Evolutionary conservation across 2,329 filamentous ascomycete genomes (phyloP).

Genomic region (Passalora sequoiae): DNA sequence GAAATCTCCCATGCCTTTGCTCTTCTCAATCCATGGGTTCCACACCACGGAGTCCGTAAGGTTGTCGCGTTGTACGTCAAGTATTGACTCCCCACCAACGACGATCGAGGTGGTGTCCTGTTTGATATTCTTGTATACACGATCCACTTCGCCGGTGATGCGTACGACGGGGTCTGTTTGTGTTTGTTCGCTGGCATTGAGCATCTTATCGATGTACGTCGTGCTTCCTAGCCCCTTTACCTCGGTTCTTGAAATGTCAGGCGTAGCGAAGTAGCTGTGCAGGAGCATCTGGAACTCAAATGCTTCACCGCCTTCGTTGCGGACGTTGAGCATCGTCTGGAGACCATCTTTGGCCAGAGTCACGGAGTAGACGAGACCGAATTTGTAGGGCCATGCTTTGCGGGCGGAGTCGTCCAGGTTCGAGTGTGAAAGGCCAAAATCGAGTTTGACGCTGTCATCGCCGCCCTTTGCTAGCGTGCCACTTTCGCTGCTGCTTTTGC

Average conservation of each 20-base stretch:
- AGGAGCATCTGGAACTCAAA: conserved; percentile 91
- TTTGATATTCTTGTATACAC: conserved; percentile 68
- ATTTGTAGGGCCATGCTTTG: conserved; percentile 77
- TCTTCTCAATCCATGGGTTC: conserved; percentile 93
- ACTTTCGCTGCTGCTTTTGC: conserved; percentile 70
- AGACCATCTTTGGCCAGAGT: conserved; percentile 69
- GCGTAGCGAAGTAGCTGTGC: conserved; percentile 73
- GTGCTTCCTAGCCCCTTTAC: conserved; percentile 73
- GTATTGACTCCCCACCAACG: conserved; percentile 59
- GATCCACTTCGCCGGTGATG: conserved; percentile 77
- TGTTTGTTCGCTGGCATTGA: conserved; percentile 57
- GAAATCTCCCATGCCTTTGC: conserved; percentile 78
- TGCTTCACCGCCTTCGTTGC: conserved; percentile 74
- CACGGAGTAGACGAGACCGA: conserved; percentile 89
- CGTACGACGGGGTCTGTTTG: conserved; percentile 60
- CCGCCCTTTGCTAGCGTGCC: conserved; percentile 39
- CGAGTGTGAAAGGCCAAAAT: conserved; percentile 79
- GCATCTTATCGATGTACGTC: conserved; percentile 76
- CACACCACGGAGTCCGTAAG: conserved; percentile 86
- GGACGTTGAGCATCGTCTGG: conserved; percentile 76
- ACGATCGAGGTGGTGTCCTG: conserved; percentile 60
- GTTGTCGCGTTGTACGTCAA: conserved; percentile 75
- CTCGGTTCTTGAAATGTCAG: conserved; percentile 73
- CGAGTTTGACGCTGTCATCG: conserved; percentile 77
- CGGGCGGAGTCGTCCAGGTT: conserved; percentile 64